Evolutionary conservation across 176 grass and related monocot species (phyloP), one percentile per base, ranked within the genome.

Genomic region (Zea luxurians): DNA sequence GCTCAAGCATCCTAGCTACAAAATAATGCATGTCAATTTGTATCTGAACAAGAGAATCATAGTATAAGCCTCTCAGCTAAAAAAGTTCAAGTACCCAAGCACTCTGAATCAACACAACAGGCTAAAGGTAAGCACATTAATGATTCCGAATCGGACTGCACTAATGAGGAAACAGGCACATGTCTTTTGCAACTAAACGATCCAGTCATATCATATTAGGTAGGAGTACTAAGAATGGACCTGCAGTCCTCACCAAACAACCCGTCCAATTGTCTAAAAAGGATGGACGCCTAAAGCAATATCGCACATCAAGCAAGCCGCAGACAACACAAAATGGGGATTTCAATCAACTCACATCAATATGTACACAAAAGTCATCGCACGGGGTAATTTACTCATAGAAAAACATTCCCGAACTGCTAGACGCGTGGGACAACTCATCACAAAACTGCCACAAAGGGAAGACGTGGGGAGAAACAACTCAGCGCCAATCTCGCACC

Each of bases 131-230:
- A 13, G 70, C 2, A 5, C 2, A 6, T 17, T 6, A 75, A 70
- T 10, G 74, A 64, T 8, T 47, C 66, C 18, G 44, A 82, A 61
- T 45, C 1, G 18, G 17, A n/a, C 9, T n/a, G 6, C 8, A 61
- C 60, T 61, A 76, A 76, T 78, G 13, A 66, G 8, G 55, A 27
- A 75, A 69, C 53, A 45, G 47, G 35, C 18, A 49, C 4, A 70
- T 1, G 63, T 34, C 35, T 3, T 55, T 58, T 18, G 48, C 41
- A 64, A 58, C 55, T 36, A 8, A 70, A 84, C 13, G 38, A 71
- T 70, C 27, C 57, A 70, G 40, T 68, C 27, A 61, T 49, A 73
- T 53, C 58, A 77, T 46, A 66, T 70, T 74, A 76, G 41, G 57
- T 76, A 38, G 4, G 40, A 58, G 15, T 17, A 68, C 43, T 11